Base-by-base conservation (phyloP, 257 asterid species). In the Eucommia ulmoides region DNA sequence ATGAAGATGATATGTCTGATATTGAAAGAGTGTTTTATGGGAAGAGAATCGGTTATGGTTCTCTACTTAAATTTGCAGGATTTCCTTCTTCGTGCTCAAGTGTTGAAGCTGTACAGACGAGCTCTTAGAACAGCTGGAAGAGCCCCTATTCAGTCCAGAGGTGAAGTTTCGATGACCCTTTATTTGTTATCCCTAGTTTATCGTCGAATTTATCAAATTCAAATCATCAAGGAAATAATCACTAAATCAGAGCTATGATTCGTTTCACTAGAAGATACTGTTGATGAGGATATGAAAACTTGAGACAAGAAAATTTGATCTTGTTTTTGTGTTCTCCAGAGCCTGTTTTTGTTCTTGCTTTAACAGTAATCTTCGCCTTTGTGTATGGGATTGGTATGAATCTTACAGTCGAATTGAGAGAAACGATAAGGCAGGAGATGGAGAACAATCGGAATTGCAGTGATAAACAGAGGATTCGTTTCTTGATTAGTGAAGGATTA, bases 31-130 rank as follows among this genome's bases (percentile, higher is more conserved):
- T n/a, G n/a, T n/a, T n/a, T n/a, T n/a, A n/a, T n/a, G n/a, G n/a
- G n/a, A n/a, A 57, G 57, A 70, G 50, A 49, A 29, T 12, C 20
- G n/a, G 68, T 49, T 41, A 79, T 77, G 93, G 71, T 22, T 51
- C 62, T 62, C 70, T 42, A 63, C 8, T 63, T 88, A 66, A 87
- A 80, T 82, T 78, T 87, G 71, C 83, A 81, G 72, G 93, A 77
- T 53, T 89, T 89, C 50, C 88, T 89, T 41, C 74, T 85, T 50
- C 85, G 98, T 45, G 91, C 91, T 56, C 72, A 81, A 68, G 96
- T 89, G 54, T 63, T 85, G 41, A 82, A 73, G 78, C 84, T 85
- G 44, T 89, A 85, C 76, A 67, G 96, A 52, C 88, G 80, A 20
- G 85, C 96, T 67, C 81, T 85, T 41, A 68, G 94, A 63, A 69